Conservation (phyloP, 768 basidiomycete species). For the Lyophyllum shimeji region DNA sequence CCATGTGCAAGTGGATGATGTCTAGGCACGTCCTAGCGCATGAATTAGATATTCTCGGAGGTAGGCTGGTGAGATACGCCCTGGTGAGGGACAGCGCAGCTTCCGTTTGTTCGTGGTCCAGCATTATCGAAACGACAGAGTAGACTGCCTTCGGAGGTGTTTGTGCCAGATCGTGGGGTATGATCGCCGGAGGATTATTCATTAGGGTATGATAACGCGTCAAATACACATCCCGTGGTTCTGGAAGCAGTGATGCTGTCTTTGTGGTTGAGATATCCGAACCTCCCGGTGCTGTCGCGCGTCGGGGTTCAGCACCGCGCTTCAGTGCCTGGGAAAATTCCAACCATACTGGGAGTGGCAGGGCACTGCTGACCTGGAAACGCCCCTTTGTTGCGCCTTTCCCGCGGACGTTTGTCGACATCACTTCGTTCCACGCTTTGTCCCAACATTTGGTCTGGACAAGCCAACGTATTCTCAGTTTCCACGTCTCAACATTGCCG, state of each 20-base stretch:
- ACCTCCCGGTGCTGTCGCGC: constrained; percentile 12
- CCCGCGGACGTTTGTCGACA: constrained; percentile 14
- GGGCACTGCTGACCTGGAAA: constrained; percentile 10
- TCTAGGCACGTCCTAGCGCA: constrained; percentile 40
- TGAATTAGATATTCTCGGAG: constrained; percentile 35
- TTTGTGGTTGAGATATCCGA: neutral
- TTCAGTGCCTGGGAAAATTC: constrained; percentile 52
- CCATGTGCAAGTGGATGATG: constrained; percentile 56
- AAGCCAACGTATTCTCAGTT: constrained; percentile 56
- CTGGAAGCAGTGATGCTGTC: neutral
- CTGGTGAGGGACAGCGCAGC: constrained; percentile 45
- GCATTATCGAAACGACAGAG: constrained; percentile 45
- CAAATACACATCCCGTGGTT: constrained; percentile 11
- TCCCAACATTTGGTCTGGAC: constrained; percentile 57
- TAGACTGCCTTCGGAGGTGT: constrained; percentile 44
- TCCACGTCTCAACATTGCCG: constrained; percentile 53
- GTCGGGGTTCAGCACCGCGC: constrained; percentile 29
- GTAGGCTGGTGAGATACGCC: constrained; percentile 50
- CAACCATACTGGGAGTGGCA: constrained; percentile 22
- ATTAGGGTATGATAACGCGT: constrained; percentile 38
- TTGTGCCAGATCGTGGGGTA: constrained; percentile 28
- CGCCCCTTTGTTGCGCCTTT: neutral
- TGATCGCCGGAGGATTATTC: constrained; percentile 38
- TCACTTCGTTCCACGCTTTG: constrained; percentile 51
- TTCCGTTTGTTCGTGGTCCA: constrained; percentile 36